Conservation (phyloP, 2,329 filamentous ascomycete genomes). For the Ceratocystis cubensis region DNA sequence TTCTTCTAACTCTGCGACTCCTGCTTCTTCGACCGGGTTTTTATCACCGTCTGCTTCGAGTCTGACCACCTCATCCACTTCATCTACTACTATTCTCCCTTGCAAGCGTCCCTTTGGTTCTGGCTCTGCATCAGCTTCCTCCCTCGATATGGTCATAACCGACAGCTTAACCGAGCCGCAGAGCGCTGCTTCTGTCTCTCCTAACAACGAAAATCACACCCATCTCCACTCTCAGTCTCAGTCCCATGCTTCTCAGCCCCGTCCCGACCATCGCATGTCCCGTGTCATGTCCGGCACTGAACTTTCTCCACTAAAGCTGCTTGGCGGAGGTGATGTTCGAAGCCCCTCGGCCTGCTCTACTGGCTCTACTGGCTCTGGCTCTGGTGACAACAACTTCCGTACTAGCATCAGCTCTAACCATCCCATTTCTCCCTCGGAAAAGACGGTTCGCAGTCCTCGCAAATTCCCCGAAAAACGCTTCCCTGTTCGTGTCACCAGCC, state of each 20-base stretch:
- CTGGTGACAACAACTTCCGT: slow-evolving; percentile 17
- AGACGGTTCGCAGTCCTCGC: slow-evolving; percentile 34
- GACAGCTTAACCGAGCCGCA: slow-evolving; percentile 18
- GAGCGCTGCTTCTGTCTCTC: neutral
- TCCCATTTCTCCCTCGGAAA: slow-evolving; percentile 24
- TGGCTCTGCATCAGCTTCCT: neutral
- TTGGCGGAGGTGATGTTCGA: slow-evolving; percentile 28
- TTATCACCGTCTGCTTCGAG: slow-evolving; percentile 8
- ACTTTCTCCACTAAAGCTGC: slow-evolving; percentile 46
- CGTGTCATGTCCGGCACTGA: slow-evolving; percentile 45
- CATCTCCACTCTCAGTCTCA: slow-evolving; percentile 11
- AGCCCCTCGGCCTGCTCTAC: slow-evolving; percentile 24
- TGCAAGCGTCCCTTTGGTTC: slow-evolving; percentile 18
- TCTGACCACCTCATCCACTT: slow-evolving; percentile 2
- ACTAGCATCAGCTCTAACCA: slow-evolving; percentile 21
- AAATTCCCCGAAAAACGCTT: slow-evolving; percentile 46
- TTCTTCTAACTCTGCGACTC: slow-evolving; percentile 6
- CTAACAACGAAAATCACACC: slow-evolving; percentile 12
- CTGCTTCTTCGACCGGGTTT: neutral
- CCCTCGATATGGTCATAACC: slow-evolving; percentile 16
- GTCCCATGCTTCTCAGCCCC: slow-evolving; percentile 13
- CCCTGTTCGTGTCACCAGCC: slow-evolving; percentile 43
- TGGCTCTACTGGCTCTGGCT: slow-evolving; percentile 23
- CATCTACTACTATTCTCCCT: slow-evolving; percentile 16
- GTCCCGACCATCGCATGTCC: slow-evolving; percentile 29